Evolutionary conservation across 1,284 basidiomycete species (phyloP), one percentile per base, ranked within the genome.

Genomic region (Ceratobasidium sp.): DNA sequence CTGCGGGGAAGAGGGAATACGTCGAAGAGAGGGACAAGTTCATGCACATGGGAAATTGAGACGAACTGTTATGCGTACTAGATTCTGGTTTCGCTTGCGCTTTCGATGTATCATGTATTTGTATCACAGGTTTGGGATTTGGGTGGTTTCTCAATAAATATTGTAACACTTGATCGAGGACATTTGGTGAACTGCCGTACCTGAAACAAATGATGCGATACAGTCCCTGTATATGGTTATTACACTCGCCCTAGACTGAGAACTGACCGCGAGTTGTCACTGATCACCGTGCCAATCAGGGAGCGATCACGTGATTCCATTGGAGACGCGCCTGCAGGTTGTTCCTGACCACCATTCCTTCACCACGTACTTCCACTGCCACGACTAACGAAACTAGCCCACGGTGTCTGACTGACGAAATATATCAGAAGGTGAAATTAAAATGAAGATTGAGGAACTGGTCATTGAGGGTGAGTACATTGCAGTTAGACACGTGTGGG

Each of bases 361-460:
- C n/a, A n/a, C n/a, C n/a, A n/a, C n/a, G n/a, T n/a, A n/a, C n/a
- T n/a, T n/a, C n/a, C n/a, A 40, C 38, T 40, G 38, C 38, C 38
- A 40, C 38, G 8, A 40, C 17, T 40, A 7, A 40, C n/a, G n/a
- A n/a, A n/a, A n/a, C n/a, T n/a, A n/a, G n/a, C n/a, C n/a, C n/a
- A n/a, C n/a, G n/a, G n/a, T n/a, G n/a, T n/a, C n/a, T n/a, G n/a
- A n/a, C n/a, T n/a, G n/a, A n/a, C n/a, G n/a, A n/a, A n/a, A n/a
- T n/a, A n/a, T n/a, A n/a, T n/a, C n/a, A 40, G 38, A 8, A 7
- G n/a, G 10, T 20, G 7, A 34, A 15, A 3, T 34, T n/a, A 77
- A 42, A 34, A 93, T 93, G 91, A 83, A 90, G 71, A 93, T 93
- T 58, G 89, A 92, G 77, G 91, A 93, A 75, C 85, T 93, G 49